Conservation (phyloP, 345 rosid species). For the Brassica juncea region DNA sequence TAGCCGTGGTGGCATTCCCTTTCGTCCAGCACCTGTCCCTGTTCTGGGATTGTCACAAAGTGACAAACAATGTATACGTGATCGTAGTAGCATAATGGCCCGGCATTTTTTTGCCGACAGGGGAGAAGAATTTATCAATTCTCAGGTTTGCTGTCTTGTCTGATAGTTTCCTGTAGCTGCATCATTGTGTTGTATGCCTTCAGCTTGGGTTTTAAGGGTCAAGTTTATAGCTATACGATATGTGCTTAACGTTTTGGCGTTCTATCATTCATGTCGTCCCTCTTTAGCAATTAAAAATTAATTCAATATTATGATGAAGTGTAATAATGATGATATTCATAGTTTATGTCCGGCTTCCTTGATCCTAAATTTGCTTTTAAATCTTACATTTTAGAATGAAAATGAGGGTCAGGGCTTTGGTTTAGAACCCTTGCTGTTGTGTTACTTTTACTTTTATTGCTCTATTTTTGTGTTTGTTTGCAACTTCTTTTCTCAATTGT, state of each 20-base stretch:
- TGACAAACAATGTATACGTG: conserved; percentile 98
- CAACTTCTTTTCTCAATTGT: neutral
- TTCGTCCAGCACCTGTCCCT: conserved; percentile 83
- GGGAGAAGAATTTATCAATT: conserved; percentile 85
- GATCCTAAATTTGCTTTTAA: neutral
- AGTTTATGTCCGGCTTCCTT: neutral
- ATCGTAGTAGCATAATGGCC: conserved; percentile 98
- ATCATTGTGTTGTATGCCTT: conserved; percentile 6
- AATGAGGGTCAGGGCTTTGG: conserved; percentile 11
- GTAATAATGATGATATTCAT: neutral
- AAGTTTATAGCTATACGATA: neutral
- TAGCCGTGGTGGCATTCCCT: conserved; percentile 81
- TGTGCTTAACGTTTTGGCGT: conserved; percentile 1
- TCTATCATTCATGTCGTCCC: conserved; percentile 1
- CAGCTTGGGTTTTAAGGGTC: neutral
- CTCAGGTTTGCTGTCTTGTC: conserved; percentile 60
- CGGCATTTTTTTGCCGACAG: conserved; percentile 89
- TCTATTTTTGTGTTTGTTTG: neutral
- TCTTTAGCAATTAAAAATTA: neutral
- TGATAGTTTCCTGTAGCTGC: neutral
- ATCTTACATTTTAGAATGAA: conserved; percentile 3
- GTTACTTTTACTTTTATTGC: conserved; percentile 3
- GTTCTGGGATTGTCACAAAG: conserved; percentile 79
- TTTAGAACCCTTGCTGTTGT: conserved; percentile 5
- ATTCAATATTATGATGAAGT: neutral